These are phyloP conservation scores for Tuber umbilicatum DNA, from an alignment of 495 filamentous ascomycete species.

Conservation along the genomic window DNA sequence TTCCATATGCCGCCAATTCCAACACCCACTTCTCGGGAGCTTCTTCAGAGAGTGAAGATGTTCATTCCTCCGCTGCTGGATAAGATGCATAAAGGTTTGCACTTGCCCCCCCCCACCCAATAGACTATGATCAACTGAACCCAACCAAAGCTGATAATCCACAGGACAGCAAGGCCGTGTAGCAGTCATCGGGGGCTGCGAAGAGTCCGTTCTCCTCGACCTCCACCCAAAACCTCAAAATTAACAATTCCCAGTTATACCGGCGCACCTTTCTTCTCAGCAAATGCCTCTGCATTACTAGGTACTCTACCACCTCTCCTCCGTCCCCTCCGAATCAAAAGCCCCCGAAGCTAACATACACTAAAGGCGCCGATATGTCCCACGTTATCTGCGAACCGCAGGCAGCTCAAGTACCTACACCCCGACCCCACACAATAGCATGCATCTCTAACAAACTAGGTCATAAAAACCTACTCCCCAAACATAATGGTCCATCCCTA, in stretches of 20 bases:
- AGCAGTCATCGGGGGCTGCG: constrained; percentile 88
- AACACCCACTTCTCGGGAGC: constrained; percentile 52
- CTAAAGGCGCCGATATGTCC: constrained; percentile 75
- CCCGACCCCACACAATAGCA: constrained; percentile 28
- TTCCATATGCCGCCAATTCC: constrained; percentile 42
- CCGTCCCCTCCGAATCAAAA: constrained; percentile 27
- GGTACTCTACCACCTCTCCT: constrained; percentile 44
- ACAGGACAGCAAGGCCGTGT: constrained; percentile 85
- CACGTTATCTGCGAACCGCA: constrained; percentile 93
- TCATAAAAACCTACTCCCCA: constrained; percentile 96
- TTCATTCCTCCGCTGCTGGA: constrained; percentile 93
- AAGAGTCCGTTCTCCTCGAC: constrained; percentile 54
- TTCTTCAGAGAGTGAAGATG: constrained; percentile 75
- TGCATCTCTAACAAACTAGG: constrained; percentile 43
- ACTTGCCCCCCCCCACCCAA: background rate
- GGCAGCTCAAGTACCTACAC: constrained; percentile 53
- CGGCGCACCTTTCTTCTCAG: constrained; percentile 94
- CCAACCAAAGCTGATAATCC: background rate
- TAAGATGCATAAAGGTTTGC: constrained; percentile 87
- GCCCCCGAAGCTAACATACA: constrained; percentile 5
- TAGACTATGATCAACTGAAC: constrained; percentile 22
- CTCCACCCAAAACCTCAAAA: background rate
- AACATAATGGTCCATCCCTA: constrained; percentile 98
- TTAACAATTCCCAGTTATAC: constrained; percentile 58
- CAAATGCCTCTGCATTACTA: constrained; percentile 86